Evolutionary conservation across 371 early-diverging fungal species (phyloP), one percentile per base, ranked within the genome.

Genomic region (Circinella umbellata): DNA sequence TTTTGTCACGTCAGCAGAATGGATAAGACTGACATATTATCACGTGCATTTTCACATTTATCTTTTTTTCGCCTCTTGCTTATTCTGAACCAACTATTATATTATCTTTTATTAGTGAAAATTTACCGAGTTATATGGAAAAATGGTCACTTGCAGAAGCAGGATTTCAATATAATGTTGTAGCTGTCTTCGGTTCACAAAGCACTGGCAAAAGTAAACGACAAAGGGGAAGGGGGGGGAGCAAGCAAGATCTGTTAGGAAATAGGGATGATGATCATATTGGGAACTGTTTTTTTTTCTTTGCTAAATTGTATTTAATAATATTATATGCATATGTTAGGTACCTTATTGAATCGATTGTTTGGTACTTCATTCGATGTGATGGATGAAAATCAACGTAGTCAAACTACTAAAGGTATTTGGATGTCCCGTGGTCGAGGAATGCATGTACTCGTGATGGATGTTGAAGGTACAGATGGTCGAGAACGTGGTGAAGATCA

Each of bases 381-480:
- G 53, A 98, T 99, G 98, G 79, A 90, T 73, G 97, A 96, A 74
- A 76, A 75, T 38, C 84, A 88, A 51, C 88, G 96, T 63, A 85
- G 89, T 67, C 97, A 96, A 80, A 99, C 99, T 11, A 99, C 99
- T 42, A 96, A 96, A 75, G 97, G 96, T 66, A 97, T 99, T 73
- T 98, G 99, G 98, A 89, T 94, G 66, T 91, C 93, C 74, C 92
- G 93, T 73, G 95, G 94, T 48, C 88, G 87, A 64, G 88, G 89
- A 37, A 91, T 90, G 91, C 89, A 90, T 71, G 89, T 96, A 17
- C 85, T 99, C 39, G 93, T 99, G 57, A 89, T 98, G 90, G 99
- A 99, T 80, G 99, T 99, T 5, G 99, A 99, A 76, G 99, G 99
- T 60, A 97, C 98, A 3, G 99, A 99, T 76, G 99, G 99, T 54